phyloP scores from a whole-genome alignment of 1,139 yeast genomes.

The Diutina ranongensis region DNA sequence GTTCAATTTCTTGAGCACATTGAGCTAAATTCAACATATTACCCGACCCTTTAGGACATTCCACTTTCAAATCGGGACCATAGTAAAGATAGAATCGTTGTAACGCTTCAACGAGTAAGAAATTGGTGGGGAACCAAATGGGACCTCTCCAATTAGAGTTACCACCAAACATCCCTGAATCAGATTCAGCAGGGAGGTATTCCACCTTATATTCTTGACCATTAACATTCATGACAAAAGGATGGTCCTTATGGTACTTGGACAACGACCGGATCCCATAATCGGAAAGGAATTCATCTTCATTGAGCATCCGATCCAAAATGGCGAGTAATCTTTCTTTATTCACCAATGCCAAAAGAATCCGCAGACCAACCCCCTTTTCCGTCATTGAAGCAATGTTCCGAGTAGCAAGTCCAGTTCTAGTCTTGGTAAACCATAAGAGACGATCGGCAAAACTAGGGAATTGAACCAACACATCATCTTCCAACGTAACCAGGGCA shows the following conservation, averaged over 20 bases:
- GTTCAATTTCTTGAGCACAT: constrained; percentile 87
- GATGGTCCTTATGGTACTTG: constrained; percentile 77
- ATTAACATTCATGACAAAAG: constrained; percentile 77
- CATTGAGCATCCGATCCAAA: constrained; percentile 76
- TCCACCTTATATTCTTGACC: constrained; percentile 66
- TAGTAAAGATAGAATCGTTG: constrained; percentile 86
- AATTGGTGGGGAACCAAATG: constrained; percentile 96
- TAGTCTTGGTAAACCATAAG: constrained; percentile 75
- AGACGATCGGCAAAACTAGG: constrained; percentile 80
- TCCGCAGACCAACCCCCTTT: constrained; percentile 80
- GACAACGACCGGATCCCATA: constrained; percentile 89
- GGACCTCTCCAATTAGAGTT: constrained; percentile 98
- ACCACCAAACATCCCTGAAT: constrained; percentile 94
- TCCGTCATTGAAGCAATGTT: constrained; percentile 82
- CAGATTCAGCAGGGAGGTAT: constrained; percentile 88
- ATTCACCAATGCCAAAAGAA: constrained; percentile 71
- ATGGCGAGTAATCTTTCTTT: constrained; percentile 72
- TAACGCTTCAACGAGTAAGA: constrained; percentile 76
- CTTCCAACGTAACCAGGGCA: constrained; percentile 85
- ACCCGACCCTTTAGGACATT: constrained; percentile 88
- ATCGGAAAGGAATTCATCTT: constrained; percentile 74
- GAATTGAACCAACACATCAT: constrained; percentile 66
- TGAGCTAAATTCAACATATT: constrained; percentile 73
- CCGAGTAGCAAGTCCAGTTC: constrained; percentile 64
- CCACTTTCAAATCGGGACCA: constrained; percentile 78